Conservation (phyloP, 2,329 filamentous ascomycete species). For the Juglanconis juglandina region DNA sequence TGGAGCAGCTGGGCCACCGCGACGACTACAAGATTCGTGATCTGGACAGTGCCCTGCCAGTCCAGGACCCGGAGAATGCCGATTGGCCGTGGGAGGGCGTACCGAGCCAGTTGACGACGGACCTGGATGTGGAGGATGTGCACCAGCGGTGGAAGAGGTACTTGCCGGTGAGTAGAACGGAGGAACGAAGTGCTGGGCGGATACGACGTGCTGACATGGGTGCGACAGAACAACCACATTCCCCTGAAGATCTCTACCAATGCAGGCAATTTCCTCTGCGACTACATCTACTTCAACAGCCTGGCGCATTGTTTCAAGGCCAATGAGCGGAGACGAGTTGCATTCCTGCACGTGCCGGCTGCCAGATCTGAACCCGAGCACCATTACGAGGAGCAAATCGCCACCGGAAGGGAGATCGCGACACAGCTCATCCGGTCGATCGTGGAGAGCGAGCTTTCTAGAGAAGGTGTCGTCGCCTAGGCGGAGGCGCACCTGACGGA, state of each 20-base stretch:
- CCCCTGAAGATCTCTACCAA: constrained; percentile 63
- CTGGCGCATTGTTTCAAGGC: constrained; percentile 54
- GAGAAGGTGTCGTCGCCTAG: constrained; percentile 7
- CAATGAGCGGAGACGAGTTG: constrained; percentile 46
- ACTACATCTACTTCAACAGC: constrained; percentile 74
- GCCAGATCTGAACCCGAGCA: constrained; percentile 71
- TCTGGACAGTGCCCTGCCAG: constrained; percentile 60
- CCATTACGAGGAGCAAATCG: constrained; percentile 45
- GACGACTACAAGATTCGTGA: constrained; percentile 70
- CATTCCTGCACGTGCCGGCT: constrained; percentile 72
- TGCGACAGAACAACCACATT: constrained; percentile 30
- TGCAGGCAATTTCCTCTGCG: constrained; percentile 70
- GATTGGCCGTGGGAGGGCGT: constrained; percentile 54
- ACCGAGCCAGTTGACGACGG: constrained; percentile 54
- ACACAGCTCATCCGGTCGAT: constrained; percentile 55
- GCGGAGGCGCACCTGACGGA: background rate
- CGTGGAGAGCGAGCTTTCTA: constrained; percentile 45
- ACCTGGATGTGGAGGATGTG: constrained; percentile 56
- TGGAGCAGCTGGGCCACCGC: constrained; percentile 69
- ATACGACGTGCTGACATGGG: constrained; percentile 5
- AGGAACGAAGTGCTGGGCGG: background rate
- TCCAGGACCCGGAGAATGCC: constrained; percentile 33
- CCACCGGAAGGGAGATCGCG: constrained; percentile 48
- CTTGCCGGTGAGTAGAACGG: constrained; percentile 41
- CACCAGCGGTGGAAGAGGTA: constrained; percentile 52